Conservation (phyloP, 1,284 basidiomycete species). For the Ustilago xerochloae region DNA sequence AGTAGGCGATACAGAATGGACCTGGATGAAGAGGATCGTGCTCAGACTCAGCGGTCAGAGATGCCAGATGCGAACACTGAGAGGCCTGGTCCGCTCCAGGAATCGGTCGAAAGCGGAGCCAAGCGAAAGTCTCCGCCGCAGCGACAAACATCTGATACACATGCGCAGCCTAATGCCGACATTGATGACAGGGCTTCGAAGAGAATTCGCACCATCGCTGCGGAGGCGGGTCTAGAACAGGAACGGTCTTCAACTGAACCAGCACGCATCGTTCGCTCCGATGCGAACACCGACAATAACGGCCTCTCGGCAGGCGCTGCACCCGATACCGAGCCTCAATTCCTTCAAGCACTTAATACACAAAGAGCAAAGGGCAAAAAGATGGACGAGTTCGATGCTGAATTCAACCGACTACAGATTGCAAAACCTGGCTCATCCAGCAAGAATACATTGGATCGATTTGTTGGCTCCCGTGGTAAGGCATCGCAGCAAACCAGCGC, state of each 20-base stretch:
- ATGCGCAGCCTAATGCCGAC: background rate
- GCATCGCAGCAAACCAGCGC: background rate
- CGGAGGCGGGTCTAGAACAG: background rate
- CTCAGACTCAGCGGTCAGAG: conserved; percentile 1
- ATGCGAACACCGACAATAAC: background rate
- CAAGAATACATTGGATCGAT: conserved; percentile 10
- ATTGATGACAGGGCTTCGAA: conserved; percentile 5
- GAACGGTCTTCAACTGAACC: background rate
- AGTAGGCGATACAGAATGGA: conserved; percentile 48
- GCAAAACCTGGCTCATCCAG: conserved; percentile 27
- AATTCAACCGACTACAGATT: conserved; percentile 56
- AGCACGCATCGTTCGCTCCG: conserved; percentile 22
- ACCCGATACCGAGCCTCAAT: conserved; percentile 49
- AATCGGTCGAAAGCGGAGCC: background rate
- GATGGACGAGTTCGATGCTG: conserved; percentile 58
- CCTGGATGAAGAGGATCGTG: conserved; percentile 47
- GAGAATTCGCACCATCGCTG: conserved; percentile 10
- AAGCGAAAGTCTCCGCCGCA: conserved; percentile 30
- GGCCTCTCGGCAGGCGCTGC: conserved; percentile 27
- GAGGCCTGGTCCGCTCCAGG: background rate
- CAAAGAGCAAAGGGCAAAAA: conserved; percentile 43
- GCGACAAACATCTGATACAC: background rate
- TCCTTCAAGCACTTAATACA: conserved; percentile 55
- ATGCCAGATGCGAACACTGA: no score
- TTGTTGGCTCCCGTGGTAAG: background rate